Conservation (phyloP, 2,329 filamentous ascomycete species). For the Pestalotiopsis sp. region DNA sequence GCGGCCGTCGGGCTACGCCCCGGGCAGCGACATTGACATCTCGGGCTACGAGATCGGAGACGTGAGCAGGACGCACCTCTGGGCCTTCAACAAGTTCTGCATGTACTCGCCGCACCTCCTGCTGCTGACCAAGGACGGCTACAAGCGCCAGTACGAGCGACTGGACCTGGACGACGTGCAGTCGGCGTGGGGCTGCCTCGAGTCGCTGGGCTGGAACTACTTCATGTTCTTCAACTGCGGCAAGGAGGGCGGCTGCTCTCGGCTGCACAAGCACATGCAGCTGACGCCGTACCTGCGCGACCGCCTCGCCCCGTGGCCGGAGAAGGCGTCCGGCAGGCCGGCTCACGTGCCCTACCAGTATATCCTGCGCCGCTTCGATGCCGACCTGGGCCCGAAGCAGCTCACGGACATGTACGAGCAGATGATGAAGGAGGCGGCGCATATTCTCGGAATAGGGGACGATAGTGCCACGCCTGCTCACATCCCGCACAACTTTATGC, state of each 20-base stretch:
- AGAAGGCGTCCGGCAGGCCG: slow-evolving; percentile 9
- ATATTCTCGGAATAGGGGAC: slow-evolving; percentile 11
- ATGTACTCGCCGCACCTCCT: slow-evolving; percentile 50
- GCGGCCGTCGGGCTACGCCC: slow-evolving; percentile 19
- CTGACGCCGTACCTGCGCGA: slow-evolving; percentile 36
- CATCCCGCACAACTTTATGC: slow-evolving; percentile 47
- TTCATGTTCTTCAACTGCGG: slow-evolving; percentile 51
- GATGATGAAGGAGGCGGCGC: slow-evolving; percentile 25
- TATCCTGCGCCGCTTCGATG: slow-evolving; percentile 34
- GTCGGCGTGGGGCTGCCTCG: slow-evolving; percentile 37
- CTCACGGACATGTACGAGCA: slow-evolving; percentile 27
- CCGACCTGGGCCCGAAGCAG: slow-evolving; percentile 20
- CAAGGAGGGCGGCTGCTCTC: slow-evolving; percentile 44
- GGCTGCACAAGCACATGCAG: slow-evolving; percentile 54
- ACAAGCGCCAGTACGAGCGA: slow-evolving; percentile 46
- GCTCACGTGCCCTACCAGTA: slow-evolving; percentile 36
- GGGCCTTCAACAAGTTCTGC: slow-evolving; percentile 52
- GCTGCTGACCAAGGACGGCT: slow-evolving; percentile 48
- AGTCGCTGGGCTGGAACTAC: slow-evolving; percentile 29
- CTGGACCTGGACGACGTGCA: slow-evolving; percentile 41
- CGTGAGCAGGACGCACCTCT: slow-evolving; percentile 43
- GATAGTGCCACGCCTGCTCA: slow-evolving; percentile 9
- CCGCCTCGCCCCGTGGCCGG: slow-evolving; percentile 27
- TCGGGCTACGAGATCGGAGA: slow-evolving; percentile 41
- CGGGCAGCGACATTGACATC: slow-evolving; percentile 44